Conservation (phyloP, 371 early-diverging fungal genomes). For the Sporodiniella umbellata region DNA sequence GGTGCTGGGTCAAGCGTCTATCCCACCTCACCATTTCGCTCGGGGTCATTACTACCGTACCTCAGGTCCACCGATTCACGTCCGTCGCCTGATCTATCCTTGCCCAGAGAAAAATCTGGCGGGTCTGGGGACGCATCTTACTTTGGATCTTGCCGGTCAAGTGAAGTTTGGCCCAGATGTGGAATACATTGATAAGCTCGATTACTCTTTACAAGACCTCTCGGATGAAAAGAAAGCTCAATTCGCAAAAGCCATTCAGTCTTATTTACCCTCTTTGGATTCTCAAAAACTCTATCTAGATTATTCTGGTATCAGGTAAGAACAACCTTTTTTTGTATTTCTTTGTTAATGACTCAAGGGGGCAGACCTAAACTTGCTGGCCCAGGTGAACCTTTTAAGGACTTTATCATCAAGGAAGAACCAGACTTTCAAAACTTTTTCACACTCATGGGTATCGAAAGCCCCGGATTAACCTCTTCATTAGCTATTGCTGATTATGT, state of each 20-base stretch:
- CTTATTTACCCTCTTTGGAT: constrained; percentile 63
- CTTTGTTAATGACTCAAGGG: no score
- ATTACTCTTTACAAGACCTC: constrained; percentile 59
- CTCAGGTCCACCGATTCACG: constrained; percentile 20
- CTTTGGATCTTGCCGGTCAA: constrained; percentile 74
- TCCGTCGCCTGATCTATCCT: constrained; percentile 80
- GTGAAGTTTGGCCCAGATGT: constrained; percentile 87
- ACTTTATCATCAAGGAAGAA: constrained; percentile 76
- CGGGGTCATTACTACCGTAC: constrained; percentile 75
- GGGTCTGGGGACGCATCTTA: constrained; percentile 80
- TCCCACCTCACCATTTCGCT: constrained; percentile 59
- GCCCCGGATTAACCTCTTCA: constrained; percentile 85
- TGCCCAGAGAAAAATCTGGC: constrained; percentile 73
- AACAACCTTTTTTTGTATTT: not conserved
- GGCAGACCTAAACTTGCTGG: constrained; percentile 83
- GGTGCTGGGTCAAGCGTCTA: constrained; percentile 44
- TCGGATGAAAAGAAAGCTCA: constrained; percentile 28
- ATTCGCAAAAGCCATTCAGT: constrained; percentile 55
- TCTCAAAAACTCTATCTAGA: constrained; percentile 61
- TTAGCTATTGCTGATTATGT: constrained; percentile 82
- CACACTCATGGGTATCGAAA: constrained; percentile 83
- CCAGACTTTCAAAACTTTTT: constrained; percentile 58
- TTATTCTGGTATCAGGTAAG: constrained; percentile 78
- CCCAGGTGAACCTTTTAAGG: constrained; percentile 70
- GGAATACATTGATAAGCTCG: constrained; percentile 53